Base-by-base conservation (phyloP, 2,329 filamentous ascomycete genomes). In the Canariomyces notabilis region DNA sequence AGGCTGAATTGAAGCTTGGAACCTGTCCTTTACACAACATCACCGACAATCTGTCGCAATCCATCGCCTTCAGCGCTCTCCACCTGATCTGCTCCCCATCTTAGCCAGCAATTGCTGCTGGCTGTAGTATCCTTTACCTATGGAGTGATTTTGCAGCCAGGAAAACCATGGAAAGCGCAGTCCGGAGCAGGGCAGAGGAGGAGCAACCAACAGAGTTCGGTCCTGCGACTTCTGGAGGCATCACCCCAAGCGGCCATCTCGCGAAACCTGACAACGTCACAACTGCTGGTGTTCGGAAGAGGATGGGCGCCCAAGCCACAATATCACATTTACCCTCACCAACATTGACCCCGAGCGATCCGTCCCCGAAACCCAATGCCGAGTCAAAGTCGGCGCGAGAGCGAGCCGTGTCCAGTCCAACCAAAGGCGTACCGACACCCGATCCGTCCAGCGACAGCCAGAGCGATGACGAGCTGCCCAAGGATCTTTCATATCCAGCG, bases 401-500 rank as follows among this genome's bases (percentile, higher is more conserved):
- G 7, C 50, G 38, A n/a, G 18, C 48, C 2, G 37, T 51, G 2
- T 42, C 52, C 11, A 52, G 31, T 19, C 44, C 53, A 6, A 50
- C 31, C 18, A 51, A 48, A 9, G 55, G 53, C 14, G 51, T 57
- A 3, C 55, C 57, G 8, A 58, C 54, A 6, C 54, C 57, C n/a
- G 58, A 59, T 12, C 46, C 53, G 1, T 56, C 54, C 8, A 53
- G 51, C 49, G 57, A 56, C 5, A 57, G 57, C 49, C 55, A 53
- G 21, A 59, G 51, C 41, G 54, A 57, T 36, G 49, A 18, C 41
- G 56, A 58, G 1, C 23, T 29, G 6, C 40, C 38, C 12, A 42
- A 31, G 22, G 42, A 49, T n/a, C 35, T 46, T 11, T 5, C 20
- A 1, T 19, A 38, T 14, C 16, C 51, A 16, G 40, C 45, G 2